phyloP scores from a whole-genome alignment of 1,139 yeast species.

The Candida sp. region DNA sequence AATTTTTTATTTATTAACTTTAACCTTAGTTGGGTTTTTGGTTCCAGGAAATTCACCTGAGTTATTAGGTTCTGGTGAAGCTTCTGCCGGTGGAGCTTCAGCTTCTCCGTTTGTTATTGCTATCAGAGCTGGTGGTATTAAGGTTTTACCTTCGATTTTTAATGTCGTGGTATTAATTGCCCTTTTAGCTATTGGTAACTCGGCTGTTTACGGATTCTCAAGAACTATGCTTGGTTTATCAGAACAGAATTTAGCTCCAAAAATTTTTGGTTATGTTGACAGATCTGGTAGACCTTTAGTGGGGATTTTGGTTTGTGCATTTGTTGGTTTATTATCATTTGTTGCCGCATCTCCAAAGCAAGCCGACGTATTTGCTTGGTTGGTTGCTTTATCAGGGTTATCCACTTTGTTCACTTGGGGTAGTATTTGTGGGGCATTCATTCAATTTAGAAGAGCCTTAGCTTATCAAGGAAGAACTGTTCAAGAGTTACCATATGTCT shows the following conservation, averaged over 20 bases:
- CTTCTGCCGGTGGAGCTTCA: slow-evolving; percentile 17
- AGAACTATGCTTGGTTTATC: slow-evolving; percentile 40
- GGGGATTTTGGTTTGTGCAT: slow-evolving; percentile 31
- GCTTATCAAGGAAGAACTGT: slow-evolving; percentile 23
- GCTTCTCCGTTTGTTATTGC: slow-evolving; percentile 46
- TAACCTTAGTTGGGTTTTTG: slow-evolving; percentile 38
- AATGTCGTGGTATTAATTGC: slow-evolving; percentile 40
- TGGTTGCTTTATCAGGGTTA: slow-evolving; percentile 39
- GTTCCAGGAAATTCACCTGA: slow-evolving; percentile 30
- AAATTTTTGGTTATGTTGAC: slow-evolving; percentile 33
- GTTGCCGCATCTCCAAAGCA: slow-evolving; percentile 39
- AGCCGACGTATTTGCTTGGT: slow-evolving; percentile 37
- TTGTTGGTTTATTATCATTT: slow-evolving; percentile 39
- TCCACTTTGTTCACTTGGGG: slow-evolving; percentile 45
- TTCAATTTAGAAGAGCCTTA: slow-evolving; percentile 38
- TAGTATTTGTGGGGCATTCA: slow-evolving; percentile 34
- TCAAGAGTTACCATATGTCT: slow-evolving; percentile 34
- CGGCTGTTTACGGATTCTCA: slow-evolving; percentile 44
- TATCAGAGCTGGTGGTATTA: slow-evolving; percentile 38
- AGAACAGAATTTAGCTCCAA: slow-evolving; percentile 40
- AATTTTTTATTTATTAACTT: slow-evolving; percentile 38
- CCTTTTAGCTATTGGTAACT: slow-evolving; percentile 42
- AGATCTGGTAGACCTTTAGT: slow-evolving; percentile 40
- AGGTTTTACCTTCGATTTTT: slow-evolving; percentile 40
- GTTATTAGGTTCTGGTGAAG: slow-evolving; percentile 26